Base-by-base conservation (phyloP, 805 yeast genomes). In the Saccharomycopsis sp. region DNA sequence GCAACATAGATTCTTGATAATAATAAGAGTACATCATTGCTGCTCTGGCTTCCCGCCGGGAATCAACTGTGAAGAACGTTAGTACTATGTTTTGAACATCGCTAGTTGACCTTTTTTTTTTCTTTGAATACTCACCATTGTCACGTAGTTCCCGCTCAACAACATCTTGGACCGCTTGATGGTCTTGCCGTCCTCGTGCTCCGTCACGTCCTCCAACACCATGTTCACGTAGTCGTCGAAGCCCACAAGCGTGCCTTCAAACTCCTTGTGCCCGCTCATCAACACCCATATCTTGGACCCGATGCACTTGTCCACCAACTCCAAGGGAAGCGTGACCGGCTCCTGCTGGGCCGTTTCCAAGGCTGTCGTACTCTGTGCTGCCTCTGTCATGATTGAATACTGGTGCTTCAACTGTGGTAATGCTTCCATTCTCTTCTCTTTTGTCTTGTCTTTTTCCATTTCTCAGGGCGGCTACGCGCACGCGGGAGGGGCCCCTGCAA, bases 191-290 rank as follows among this genome's bases (percentile, higher is more conserved):
- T 67, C 68, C 39, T 68, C 73, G 31, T 36, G 64, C 52, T 84
- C 95, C 6, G 70, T 69, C 27, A 81, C 96, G 52, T 88, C 79
- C 52, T 82, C 83, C 39, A 92, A 68, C 8, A 92, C 94, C 60
- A 88, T 77, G 56, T 85, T 92, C 46, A 92, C 96, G 53, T 80
- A 89, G 60, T 92, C 97, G 58, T 92, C 98, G 59, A 89, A 89
- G 1, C 97, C 97, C 21, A 81, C 73, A 38, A 92, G 66, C 3
- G 77, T 84, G 1, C 98, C 98, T n/a, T 73, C 70, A 57, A 86
- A 92, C 57, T 88, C 96, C 57, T 75, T 75, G 44, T 69, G 66
- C 16, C 71, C 68, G 39, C 64, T 61, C 57, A 69, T 68, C 39
- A 85, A 68, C 19, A 87, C 83, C 71, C 82, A 75, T 30, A 89